Evolutionary conservation across 176 grass and related monocot genomes (phyloP).

Genomic region (Secale cereale): DNA sequence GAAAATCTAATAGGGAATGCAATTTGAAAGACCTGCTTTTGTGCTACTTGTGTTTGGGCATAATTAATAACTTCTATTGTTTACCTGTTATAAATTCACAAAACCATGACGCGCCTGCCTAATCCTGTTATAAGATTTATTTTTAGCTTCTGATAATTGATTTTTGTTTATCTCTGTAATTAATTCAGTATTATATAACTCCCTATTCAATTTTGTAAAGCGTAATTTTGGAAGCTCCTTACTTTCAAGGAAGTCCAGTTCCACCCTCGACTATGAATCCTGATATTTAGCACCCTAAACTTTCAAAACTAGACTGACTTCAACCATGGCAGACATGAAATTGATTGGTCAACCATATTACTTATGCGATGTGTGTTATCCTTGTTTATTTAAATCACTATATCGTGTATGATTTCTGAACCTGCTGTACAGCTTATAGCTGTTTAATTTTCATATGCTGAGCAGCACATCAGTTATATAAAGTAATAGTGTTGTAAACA

Average conservation of each 20-base stretch:
- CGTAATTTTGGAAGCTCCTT: background rate
- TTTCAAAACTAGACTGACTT: background rate
- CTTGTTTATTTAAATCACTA: background rate
- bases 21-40: background rate
- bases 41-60: background rate
- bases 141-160: constrained; percentile 11
- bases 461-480: background rate
- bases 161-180: background rate
- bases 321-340: background rate
- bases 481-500: background rate
- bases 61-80: background rate
- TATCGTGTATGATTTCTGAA: background rate
- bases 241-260: constrained; percentile 3
- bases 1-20: background rate
- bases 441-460: background rate
- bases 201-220: background rate
- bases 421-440: background rate
- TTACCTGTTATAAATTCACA: background rate
- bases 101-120: background rate
- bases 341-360: background rate
- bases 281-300: background rate
- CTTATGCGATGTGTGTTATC: background rate
- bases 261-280: background rate
- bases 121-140: constrained; percentile 14
- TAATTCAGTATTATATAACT: background rate